A percentile compares a stretch with the other conserved stretches of the same genome.
Conservation (phyloP, 306 rosid species). For the Canavalia gladiata region DNA sequence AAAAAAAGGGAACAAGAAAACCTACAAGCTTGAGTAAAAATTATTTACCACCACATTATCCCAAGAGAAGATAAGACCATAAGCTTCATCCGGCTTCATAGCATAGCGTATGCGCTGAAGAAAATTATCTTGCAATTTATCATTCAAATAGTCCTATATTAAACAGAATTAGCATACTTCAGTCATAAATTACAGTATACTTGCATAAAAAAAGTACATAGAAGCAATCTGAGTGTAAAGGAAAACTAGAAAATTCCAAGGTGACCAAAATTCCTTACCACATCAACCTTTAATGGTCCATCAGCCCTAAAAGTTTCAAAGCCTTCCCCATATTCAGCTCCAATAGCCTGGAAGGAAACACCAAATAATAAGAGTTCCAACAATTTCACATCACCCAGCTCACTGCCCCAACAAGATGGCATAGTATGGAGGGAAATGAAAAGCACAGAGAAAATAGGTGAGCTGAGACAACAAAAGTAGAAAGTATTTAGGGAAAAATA, state of each 20-base stretch:
- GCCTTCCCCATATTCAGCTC: constrained; percentile 99
- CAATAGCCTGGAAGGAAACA: constrained; percentile 78
- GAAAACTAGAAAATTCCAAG: constrained; percentile 9
- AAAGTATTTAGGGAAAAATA: neutral
- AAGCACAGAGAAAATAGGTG: neutral
- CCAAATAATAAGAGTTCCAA: neutral
- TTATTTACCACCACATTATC: constrained; percentile 90
- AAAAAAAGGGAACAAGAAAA: neutral
- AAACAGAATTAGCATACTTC: constrained; percentile 52
- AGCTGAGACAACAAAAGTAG: neutral
- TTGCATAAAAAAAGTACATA: neutral
- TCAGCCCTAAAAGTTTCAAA: constrained; percentile 95
- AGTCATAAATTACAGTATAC: constrained; percentile 30
- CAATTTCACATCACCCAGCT: constrained; percentile 43
- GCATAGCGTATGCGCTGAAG: constrained; percentile 95
- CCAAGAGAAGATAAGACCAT: constrained; percentile 96
- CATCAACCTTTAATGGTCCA: constrained; percentile 94
- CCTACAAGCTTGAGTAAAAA: constrained; percentile 42
- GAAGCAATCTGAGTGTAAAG: neutral
- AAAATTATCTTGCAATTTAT: constrained; percentile 92
- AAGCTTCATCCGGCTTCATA: constrained; percentile 99
- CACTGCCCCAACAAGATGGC: constrained; percentile 37
- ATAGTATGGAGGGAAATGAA: neutral
- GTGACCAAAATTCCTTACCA: constrained; percentile 67
- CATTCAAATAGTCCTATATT: constrained; percentile 92